A percentile compares a stretch with the other conserved stretches of the same genome.
These are phyloP conservation scores for Scutellaria barbata DNA, from an alignment of 257 asterid species.

Conservation along the genomic window DNA sequence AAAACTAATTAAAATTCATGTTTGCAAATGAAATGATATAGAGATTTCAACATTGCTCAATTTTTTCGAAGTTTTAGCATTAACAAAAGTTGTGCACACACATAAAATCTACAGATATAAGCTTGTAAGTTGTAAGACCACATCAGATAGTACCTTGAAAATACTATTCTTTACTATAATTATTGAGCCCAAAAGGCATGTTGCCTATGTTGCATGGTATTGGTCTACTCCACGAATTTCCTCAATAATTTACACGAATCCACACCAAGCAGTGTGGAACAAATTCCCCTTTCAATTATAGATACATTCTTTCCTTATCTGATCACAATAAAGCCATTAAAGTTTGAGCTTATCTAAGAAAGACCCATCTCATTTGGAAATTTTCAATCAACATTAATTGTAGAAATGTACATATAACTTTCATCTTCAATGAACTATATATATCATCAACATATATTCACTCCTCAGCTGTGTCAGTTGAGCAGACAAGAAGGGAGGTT, in stretches of 20 bases:
- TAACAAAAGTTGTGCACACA: no score
- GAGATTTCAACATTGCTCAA: no score
- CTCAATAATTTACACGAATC: neutral
- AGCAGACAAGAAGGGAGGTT: constrained; percentile 14
- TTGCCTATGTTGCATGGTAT: neutral
- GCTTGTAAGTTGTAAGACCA: neutral
- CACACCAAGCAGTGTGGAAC: neutral
- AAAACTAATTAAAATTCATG: no score
- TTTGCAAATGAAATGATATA: no score
- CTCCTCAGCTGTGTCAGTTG: neutral
- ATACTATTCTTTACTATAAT: neutral
- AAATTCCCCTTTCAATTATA: neutral
- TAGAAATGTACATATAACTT: neutral
- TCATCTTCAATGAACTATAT: neutral
- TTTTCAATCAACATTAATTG: neutral
- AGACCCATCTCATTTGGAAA: neutral
- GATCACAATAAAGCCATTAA: neutral
- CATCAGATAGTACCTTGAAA: neutral
- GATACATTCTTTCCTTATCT: neutral
- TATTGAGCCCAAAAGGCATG: neutral
- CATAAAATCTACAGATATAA: neutral
- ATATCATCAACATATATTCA: neutral
- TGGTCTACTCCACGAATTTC: neutral
- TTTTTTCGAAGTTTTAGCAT: no score
- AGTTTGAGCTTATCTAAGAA: neutral